Conservation (phyloP, 179 eudicot genomes). For the Carnegiea gigantea region DNA sequence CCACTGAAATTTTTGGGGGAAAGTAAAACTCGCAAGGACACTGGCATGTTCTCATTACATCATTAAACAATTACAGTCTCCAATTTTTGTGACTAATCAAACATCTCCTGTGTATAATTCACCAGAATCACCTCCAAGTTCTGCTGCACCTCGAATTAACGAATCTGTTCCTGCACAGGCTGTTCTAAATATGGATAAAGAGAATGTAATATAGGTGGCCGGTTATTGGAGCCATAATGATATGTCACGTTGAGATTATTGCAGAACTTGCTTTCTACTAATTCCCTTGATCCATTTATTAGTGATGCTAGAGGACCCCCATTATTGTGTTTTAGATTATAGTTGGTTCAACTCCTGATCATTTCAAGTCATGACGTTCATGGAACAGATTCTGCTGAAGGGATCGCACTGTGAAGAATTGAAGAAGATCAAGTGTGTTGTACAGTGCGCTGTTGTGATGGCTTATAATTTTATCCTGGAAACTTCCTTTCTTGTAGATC, state of each 20-base stretch:
- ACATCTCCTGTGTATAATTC: no score
- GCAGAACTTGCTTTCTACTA: neutral
- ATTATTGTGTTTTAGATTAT: slow-evolving; percentile 8
- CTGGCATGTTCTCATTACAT: no score
- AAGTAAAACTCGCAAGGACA: no score
- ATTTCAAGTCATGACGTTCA: neutral
- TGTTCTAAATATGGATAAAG: no score
- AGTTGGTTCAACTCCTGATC: neutral
- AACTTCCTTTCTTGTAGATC: slow-evolving; percentile 86
- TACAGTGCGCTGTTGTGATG: slow-evolving; percentile 89
- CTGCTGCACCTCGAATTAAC: no score
- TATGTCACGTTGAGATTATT: neutral
- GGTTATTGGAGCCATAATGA: no score
- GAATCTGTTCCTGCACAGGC: no score
- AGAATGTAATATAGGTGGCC: no score
- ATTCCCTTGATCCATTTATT: neutral
- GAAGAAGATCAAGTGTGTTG: slow-evolving; percentile 82
- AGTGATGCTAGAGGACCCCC: neutral
- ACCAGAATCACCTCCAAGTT: no score
- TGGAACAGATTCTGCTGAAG: slow-evolving; percentile 77
- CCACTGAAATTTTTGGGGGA: no score
- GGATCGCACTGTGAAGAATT: slow-evolving; percentile 79
- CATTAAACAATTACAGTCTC: no score
- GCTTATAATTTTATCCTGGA: slow-evolving; percentile 94
- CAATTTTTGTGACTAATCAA: no score